Evolutionary conservation across 2,329 filamentous ascomycete genomes (phyloP).

Genomic region (Exophiala dermatitidis): DNA sequence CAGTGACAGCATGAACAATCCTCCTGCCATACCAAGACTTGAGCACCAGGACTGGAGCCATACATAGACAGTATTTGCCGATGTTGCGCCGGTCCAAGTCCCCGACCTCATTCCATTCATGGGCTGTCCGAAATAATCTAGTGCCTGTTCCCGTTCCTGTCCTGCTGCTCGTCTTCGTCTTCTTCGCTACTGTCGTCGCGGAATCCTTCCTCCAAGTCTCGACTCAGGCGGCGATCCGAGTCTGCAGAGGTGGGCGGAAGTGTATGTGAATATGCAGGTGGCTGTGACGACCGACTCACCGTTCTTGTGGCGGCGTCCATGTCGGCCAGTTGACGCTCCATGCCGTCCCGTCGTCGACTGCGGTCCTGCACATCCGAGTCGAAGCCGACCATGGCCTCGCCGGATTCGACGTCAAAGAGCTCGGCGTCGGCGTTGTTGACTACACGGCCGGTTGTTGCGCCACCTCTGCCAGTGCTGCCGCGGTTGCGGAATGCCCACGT

Average conservation of each 20-base stretch:
- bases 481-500: conserved; percentile 37
- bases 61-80: no score
- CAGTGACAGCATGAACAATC: no score
- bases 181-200: conserved; percentile 65
- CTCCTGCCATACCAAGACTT: no score
- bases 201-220: conserved; percentile 72
- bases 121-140: no score
- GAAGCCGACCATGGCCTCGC: conserved; percentile 44
- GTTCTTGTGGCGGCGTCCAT: conserved; percentile 26
- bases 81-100: no score
- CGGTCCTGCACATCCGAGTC: conserved; percentile 43
- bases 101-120: no score
- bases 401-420: conserved; percentile 63
- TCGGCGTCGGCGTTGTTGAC: conserved; percentile 44
- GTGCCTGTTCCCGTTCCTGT: no score
- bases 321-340: conserved; percentile 33
- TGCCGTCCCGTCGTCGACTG: conserved; percentile 32
- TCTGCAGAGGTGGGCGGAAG: conserved; percentile 25
- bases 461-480: conserved; percentile 25
- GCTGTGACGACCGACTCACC: conserved; percentile 11
- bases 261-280: no score
- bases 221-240: conserved; percentile 58
- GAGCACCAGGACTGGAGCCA: no score
- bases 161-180: conserved; percentile 12
- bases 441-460: conserved; percentile 14